Conservation (phyloP, 345 rosid genomes). For the Noccaea bulbosa region DNA sequence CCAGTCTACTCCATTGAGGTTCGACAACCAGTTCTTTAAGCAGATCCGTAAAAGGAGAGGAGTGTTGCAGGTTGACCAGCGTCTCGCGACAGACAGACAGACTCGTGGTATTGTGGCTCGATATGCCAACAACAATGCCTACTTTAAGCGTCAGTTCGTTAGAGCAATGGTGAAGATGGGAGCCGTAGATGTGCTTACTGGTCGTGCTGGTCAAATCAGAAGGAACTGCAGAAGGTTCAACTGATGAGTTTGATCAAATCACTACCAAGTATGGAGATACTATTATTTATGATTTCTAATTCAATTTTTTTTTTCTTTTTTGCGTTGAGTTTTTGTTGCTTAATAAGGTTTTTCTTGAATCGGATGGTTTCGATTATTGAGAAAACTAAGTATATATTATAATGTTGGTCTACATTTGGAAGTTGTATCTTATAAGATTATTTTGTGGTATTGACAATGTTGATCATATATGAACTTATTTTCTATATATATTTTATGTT, state of each 20-base stretch:
- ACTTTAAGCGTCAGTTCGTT: slow-evolving; percentile 51
- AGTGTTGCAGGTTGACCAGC: slow-evolving; percentile 44
- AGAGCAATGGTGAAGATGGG: slow-evolving; percentile 82
- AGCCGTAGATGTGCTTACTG: slow-evolving; percentile 59
- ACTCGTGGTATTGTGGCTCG: slow-evolving; percentile 44
- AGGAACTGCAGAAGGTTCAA: slow-evolving; percentile 62
- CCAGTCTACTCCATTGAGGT: slow-evolving; percentile 42
- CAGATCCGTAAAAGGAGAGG: slow-evolving; percentile 41
- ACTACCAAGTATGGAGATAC: not conserved
- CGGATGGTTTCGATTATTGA: slow-evolving; percentile 20
- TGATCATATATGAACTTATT: slow-evolving; percentile 8
- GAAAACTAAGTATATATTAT: slow-evolving; percentile 13
- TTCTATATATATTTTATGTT: not conserved
- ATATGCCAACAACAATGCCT: slow-evolving; percentile 37
- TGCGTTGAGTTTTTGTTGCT: slow-evolving; percentile 9
- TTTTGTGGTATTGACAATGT: slow-evolving; percentile 20
- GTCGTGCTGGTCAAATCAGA: slow-evolving; percentile 66
- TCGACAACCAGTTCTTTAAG: slow-evolving; percentile 43
- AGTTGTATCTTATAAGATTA: slow-evolving; percentile 7
- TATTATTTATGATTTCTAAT: slow-evolving; percentile 15
- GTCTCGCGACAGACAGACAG: slow-evolving; percentile 23
- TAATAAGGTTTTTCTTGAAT: slow-evolving; percentile 36
- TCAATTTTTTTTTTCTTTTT: slow-evolving; percentile 14
- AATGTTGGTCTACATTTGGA: slow-evolving; percentile 19
- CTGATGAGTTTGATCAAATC: slow-evolving; percentile 7